Percentiles rank a stretch among this genome's conserved stretches.
Conservation (phyloP, 805 yeast species). For the Candida nonsorbophila region DNA sequence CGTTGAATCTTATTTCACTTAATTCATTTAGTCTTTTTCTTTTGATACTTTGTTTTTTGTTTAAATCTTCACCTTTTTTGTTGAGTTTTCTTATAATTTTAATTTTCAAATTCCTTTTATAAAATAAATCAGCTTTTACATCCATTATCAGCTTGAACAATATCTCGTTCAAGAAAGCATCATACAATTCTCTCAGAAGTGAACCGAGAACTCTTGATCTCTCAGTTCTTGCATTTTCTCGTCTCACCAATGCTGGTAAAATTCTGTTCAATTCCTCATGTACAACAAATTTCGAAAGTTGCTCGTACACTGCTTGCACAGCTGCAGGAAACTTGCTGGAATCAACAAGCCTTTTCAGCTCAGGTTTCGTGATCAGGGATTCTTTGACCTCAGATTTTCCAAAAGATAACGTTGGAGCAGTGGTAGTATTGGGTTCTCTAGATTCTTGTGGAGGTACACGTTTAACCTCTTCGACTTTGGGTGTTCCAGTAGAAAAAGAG, state of each 20-base stretch:
- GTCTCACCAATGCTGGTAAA: conserved; percentile 19
- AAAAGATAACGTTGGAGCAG: too few species aligned
- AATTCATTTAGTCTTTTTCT: conserved; percentile 23
- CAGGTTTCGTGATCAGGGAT: too few species aligned
- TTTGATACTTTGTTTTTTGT: conserved; percentile 17
- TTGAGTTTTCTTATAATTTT: conserved; percentile 25
- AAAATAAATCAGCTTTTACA: conserved; percentile 39
- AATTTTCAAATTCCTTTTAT: conserved; percentile 24
- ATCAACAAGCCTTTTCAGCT: conserved; percentile 22
- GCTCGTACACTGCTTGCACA: conserved; percentile 12
- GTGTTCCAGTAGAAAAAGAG: too few species aligned
- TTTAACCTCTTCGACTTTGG: too few species aligned
- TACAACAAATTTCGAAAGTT: conserved; percentile 17
- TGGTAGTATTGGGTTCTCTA: too few species aligned
- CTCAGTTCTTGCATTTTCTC: conserved; percentile 16
- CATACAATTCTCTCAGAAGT: conserved; percentile 47
- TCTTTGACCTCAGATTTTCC: too few species aligned
- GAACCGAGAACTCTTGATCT: conserved; percentile 21
- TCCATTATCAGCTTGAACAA: conserved; percentile 39
- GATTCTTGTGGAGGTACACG: too few species aligned
- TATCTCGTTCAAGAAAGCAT: conserved; percentile 59
- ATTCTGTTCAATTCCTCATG: conserved; percentile 17
- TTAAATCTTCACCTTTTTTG: conserved; percentile 15
- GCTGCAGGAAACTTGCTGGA: conserved; percentile 23
- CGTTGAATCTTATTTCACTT: conserved; percentile 20